These are phyloP conservation scores for Microdochium nivale DNA, from an alignment of 2,329 filamentous ascomycete species.

Conservation along the genomic window DNA sequence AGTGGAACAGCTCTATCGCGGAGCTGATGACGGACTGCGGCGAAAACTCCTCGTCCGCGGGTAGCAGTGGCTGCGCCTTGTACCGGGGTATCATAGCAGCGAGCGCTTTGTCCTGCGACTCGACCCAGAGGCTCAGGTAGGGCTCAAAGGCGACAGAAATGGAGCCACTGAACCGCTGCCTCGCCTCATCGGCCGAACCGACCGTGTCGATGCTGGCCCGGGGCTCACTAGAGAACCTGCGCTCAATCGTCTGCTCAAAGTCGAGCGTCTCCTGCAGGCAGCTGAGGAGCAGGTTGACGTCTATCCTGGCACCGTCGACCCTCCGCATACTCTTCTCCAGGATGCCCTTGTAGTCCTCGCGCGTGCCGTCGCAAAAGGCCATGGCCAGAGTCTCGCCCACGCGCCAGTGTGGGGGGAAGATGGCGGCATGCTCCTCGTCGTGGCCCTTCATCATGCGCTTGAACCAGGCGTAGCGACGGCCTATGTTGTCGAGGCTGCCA, in stretches of 20 bases:
- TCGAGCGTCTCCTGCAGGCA: conserved; percentile 94
- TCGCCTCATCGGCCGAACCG: conserved; percentile 66
- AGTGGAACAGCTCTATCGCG: conserved; percentile 94
- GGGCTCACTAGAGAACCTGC: conserved; percentile 64
- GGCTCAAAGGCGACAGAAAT: conserved; percentile 97
- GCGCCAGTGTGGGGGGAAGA: conserved; percentile 84
- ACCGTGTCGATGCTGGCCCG: conserved; percentile 86
- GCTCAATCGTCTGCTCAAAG: conserved; percentile 88
- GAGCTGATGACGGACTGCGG: conserved; percentile 83
- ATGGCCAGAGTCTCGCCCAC: conserved; percentile 86
- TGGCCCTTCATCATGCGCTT: conserved; percentile 91
- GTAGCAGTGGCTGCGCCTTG: conserved; percentile 69
- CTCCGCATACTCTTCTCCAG: conserved; percentile 79
- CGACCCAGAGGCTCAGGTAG: conserved; percentile 94
- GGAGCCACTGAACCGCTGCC: conserved; percentile 74
- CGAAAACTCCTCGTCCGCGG: conserved; percentile 85
- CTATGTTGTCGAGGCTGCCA: conserved; percentile 92
- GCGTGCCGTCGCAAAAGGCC: conserved; percentile 88
- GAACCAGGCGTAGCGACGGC: conserved; percentile 92
- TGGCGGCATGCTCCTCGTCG: conserved; percentile 80
- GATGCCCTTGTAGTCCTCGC: conserved; percentile 92
- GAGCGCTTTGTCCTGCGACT: conserved; percentile 86
- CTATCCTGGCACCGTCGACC: conserved; percentile 67
- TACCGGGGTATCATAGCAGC: conserved; percentile 81
- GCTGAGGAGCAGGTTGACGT: conserved; percentile 80